phyloP scores from a whole-genome alignment of 2,329 filamentous ascomycete species.

The Drechslerella coelobrocha region DNA sequence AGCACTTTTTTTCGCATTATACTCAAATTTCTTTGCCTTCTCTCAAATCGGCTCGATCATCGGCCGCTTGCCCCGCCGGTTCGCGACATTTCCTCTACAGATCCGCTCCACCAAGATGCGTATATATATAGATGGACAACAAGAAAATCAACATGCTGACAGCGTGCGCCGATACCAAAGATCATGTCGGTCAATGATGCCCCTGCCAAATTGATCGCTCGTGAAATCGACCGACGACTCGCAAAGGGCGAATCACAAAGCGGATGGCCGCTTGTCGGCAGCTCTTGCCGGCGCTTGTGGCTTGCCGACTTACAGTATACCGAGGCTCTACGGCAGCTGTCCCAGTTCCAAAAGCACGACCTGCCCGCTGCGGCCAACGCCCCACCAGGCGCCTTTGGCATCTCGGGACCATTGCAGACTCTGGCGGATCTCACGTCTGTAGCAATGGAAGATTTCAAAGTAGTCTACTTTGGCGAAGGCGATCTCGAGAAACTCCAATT shows the following conservation, averaged over 20 bases:
- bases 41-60: not conserved
- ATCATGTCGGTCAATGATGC: constrained; percentile 48
- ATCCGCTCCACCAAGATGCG: not conserved
- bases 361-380: constrained; percentile 40
- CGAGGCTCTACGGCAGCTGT: constrained; percentile 39
- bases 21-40: not conserved
- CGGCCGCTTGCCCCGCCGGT: constrained; percentile 5
- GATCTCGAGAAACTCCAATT: constrained; percentile 52
- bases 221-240: constrained; percentile 52
- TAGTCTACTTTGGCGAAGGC: constrained; percentile 51
- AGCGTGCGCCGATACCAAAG: constrained; percentile 1
- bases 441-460: constrained; percentile 53
- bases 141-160: constrained; percentile 20
- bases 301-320: constrained; percentile 49
- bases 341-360: constrained; percentile 45
- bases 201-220: constrained; percentile 51
- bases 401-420: constrained; percentile 54
- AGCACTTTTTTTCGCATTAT: not conserved
- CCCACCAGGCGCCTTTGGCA: constrained; percentile 50
- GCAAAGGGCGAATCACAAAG: constrained; percentile 50
- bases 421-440: constrained; percentile 54
- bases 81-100: not conserved
- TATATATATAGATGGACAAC: constrained; percentile 28
- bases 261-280: constrained; percentile 53
- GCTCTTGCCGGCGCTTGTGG: constrained; percentile 52